A percentile compares a stretch with the other conserved stretches of the same genome.
phyloP scores from a whole-genome alignment of 2,329 filamentous ascomycete genomes.

The Colletotrichum godetiae region DNA sequence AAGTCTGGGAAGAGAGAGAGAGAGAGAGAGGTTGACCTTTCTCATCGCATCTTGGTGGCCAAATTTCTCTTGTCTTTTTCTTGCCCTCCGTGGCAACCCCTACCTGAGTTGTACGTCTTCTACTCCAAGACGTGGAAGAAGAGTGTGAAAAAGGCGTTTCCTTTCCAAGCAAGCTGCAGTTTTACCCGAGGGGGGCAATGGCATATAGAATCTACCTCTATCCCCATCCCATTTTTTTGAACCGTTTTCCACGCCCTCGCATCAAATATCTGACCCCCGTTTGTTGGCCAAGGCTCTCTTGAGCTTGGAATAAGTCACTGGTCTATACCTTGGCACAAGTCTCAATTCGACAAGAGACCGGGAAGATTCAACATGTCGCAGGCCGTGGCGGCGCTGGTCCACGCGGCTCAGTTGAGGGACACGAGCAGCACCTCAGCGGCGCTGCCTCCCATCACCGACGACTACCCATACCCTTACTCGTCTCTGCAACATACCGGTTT shows the following conservation, averaged over 20 bases:
- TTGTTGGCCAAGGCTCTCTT: slow-evolving; percentile 6
- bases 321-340: background rate
- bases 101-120: background rate
- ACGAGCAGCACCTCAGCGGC: background rate
- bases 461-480: slow-evolving; percentile 27
- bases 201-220: slow-evolving; percentile 10
- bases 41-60: background rate
- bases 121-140: background rate
- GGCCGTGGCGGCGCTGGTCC: slow-evolving; percentile 20
- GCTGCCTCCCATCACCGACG: slow-evolving; percentile 21
- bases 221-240: slow-evolving; percentile 2
- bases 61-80: background rate
- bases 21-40: background rate
- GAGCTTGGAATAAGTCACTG: background rate
- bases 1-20: slow-evolving; percentile 2
- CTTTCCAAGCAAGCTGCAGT: background rate
- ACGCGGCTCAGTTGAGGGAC: slow-evolving; percentile 21
- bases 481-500: slow-evolving; percentile 20
- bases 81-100: background rate
- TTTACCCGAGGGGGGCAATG: background rate
- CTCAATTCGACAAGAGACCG: background rate
- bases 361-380: slow-evolving; percentile 12
- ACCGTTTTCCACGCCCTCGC: background rate
- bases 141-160: background rate
- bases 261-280: background rate